A percentile compares a stretch with the other conserved stretches of the same genome.
Conservation (phyloP, 1,139 yeast species). For the Debaryomyces singareniensis region DNA sequence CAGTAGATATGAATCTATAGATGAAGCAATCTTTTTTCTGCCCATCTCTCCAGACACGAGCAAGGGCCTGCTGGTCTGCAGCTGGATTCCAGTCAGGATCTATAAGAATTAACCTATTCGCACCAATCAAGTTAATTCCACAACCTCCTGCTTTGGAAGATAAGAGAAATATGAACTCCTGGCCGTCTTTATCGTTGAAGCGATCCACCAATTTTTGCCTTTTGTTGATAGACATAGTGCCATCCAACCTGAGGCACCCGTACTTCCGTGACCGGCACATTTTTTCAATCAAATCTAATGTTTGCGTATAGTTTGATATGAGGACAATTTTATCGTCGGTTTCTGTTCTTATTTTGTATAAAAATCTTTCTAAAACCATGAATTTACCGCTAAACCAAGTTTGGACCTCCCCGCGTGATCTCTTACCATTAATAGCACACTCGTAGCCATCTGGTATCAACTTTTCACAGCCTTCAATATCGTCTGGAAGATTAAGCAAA, state of each 20-base stretch:
- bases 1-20: conserved; percentile 88
- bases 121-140: conserved; percentile 95
- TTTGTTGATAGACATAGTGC: conserved; percentile 86
- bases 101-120: conserved; percentile 77
- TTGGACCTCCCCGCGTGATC: conserved; percentile 50
- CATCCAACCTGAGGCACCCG: conserved; percentile 83
- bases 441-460: conserved; percentile 73
- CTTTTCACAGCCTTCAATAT: conserved; percentile 60
- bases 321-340: conserved; percentile 83
- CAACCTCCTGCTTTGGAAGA: conserved; percentile 99
- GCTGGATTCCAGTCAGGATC: conserved; percentile 99
- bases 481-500: conserved; percentile 66
- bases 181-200: conserved; percentile 85
- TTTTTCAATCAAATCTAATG: conserved; percentile 80
- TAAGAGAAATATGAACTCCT: conserved; percentile 79
- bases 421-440: conserved; percentile 23
- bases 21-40: conserved; percentile 96
- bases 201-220: conserved; percentile 88
- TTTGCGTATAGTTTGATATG: conserved; percentile 85
- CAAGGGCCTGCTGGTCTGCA: conserved; percentile 95
- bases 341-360: conserved; percentile 65
- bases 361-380: conserved; percentile 66
- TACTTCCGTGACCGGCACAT: conserved; percentile 73
- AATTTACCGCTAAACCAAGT: conserved; percentile 58
- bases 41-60: conserved; percentile 99